Evolutionary conservation across 768 basidiomycete genomes (phyloP), one percentile per base, ranked within the genome.

Genomic region (Candolleomyces eurysporus): DNA sequence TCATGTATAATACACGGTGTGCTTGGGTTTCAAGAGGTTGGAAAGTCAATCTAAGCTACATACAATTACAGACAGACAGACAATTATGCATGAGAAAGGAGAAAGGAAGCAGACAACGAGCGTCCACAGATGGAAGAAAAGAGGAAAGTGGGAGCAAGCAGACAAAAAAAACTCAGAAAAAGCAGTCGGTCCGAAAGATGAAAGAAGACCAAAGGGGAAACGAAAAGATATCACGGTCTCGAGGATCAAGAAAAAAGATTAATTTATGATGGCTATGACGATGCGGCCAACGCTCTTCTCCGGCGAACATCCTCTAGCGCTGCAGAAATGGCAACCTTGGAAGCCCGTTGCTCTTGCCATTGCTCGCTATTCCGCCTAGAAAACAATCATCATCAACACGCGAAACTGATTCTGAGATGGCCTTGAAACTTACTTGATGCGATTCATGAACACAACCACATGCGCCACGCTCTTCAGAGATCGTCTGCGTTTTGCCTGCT

Each of bases 291-390:
- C 10, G 73, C 73, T 65, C 88, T 76, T 58, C 78, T 76, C 60
- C 78, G 80, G 52, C 88, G 82, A 9, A 92, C 89, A 50, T 92
- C 89, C 64, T 90, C 81, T 40, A 92, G 72, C 6, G 92, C 92
- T 43, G 82, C 80, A 4, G 78, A 74, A 46, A 94, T 78, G 3
- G 84, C 85, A 65, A 84, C 78, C 68, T 85, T 92, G 7, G 82
- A 78, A 39, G 80, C 76, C 42, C 80, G 78, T 58, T 91, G 84
- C 61, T 83, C 80, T 65, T 81, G 79, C 92, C 92, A 94, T 36
- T 68, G 64, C 8, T 82, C 76, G 61, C 86, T 89, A 19, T 84
- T 83, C 50, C 77, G 80, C 67, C 91, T 93, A 57, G n/a, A 19
- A 10, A 63, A 45, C 31, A 19, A 7, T 63, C 36, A 30, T 16